A percentile compares a stretch with the other conserved stretches of the same genome.
These are phyloP conservation scores for Ceratobasidium sp. DNA, from an alignment of 1,284 basidiomycete species.

Conservation along the genomic window DNA sequence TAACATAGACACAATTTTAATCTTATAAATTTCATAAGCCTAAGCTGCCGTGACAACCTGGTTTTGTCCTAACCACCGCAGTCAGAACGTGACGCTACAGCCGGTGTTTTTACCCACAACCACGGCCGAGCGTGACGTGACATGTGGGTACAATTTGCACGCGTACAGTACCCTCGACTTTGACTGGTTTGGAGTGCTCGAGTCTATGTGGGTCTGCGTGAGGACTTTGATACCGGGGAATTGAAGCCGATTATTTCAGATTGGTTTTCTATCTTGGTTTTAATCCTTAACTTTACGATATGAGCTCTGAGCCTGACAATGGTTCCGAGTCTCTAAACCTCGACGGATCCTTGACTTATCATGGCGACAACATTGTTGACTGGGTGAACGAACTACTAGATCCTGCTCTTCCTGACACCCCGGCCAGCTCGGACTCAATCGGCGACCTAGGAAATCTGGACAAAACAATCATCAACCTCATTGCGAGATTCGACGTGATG, in stretches of 20 bases:
- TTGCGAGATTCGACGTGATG: conserved; percentile 82
- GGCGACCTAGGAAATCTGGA: conserved; percentile 76
- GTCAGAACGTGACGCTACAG: too few relatives aligned
- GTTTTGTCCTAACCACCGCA: too few relatives aligned
- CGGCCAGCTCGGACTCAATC: conserved; percentile 63
- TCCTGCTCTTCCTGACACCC: conserved; percentile 54
- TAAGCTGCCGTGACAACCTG: too few relatives aligned
- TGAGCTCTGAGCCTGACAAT: conserved; percentile 16
- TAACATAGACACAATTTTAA: too few relatives aligned
- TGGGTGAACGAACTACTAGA: conserved; percentile 54
- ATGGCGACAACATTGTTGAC: conserved; percentile 52
- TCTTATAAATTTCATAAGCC: too few relatives aligned
- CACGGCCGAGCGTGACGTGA: too few relatives aligned
- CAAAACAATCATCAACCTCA: conserved; percentile 76
- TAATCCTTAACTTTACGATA: background rate
- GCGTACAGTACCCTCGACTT: too few relatives aligned
- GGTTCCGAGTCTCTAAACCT: conserved; percentile 21
- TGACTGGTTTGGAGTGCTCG: too few relatives aligned
- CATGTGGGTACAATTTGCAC: too few relatives aligned
- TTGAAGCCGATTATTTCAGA: background rate
- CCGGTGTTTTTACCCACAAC: too few relatives aligned
- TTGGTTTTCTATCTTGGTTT: background rate
- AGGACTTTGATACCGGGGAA: background rate
- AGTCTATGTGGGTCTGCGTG: background rate
- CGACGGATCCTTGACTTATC: conserved; percentile 15